Percentiles rank a stretch among this genome's conserved stretches.
These are phyloP conservation scores for Ogataea trehalophila DNA, from an alignment of 805 yeast genomes.

Conservation along the genomic window DNA sequence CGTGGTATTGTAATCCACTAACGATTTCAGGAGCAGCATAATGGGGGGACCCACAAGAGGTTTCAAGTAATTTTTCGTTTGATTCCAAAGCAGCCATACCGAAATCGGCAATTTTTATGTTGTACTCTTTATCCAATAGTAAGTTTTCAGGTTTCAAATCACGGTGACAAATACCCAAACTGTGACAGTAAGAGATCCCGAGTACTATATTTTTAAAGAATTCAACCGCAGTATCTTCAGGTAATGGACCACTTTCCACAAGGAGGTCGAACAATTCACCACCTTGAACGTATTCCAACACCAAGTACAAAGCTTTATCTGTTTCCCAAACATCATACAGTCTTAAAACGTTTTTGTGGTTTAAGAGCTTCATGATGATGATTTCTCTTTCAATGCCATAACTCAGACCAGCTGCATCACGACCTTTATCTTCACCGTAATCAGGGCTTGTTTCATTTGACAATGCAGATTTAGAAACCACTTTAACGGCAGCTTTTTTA, in stretches of 20 bases:
- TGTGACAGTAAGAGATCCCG: slow-evolving; percentile 66
- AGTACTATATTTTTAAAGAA: slow-evolving; percentile 72
- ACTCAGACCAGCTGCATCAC: slow-evolving; percentile 55
- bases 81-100: slow-evolving; percentile 97
- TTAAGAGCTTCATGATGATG: slow-evolving; percentile 75
- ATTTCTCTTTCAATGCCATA: slow-evolving; percentile 86
- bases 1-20: slow-evolving; percentile 91
- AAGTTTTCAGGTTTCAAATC: slow-evolving; percentile 80
- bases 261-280: slow-evolving; percentile 93
- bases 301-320: slow-evolving; percentile 75
- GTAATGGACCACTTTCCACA: slow-evolving; percentile 82
- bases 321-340: slow-evolving; percentile 87
- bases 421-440: slow-evolving; percentile 28
- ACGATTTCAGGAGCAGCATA: slow-evolving; percentile 98
- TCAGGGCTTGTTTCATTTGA: slow-evolving; percentile 23
- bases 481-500: slow-evolving; percentile 92
- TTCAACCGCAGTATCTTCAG: slow-evolving; percentile 83
- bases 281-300: slow-evolving; percentile 93
- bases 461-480: slow-evolving; percentile 82
- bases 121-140: slow-evolving; percentile 72
- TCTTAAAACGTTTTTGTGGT: slow-evolving; percentile 75
- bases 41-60: slow-evolving; percentile 97
- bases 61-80: slow-evolving; percentile 77
- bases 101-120: slow-evolving; percentile 95
- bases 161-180: slow-evolving; percentile 65